phyloP scores from a whole-genome alignment of 768 basidiomycete genomes.

The Cytidiella melzeri region DNA sequence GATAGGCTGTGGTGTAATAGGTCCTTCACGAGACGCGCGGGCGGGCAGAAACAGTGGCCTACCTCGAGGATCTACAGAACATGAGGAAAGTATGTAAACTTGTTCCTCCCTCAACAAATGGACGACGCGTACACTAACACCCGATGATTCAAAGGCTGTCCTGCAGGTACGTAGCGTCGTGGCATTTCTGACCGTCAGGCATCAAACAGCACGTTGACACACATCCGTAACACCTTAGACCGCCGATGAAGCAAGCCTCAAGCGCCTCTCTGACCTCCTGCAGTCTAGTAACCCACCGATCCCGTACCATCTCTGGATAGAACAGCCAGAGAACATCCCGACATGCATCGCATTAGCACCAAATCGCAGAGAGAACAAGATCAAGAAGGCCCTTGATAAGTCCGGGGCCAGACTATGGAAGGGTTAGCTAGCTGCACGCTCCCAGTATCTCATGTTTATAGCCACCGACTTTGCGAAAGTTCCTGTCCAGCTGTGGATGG shows the following conservation, averaged over 20 bases:
- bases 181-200: too few species aligned
- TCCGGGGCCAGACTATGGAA: slow-evolving; percentile 34
- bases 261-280: slow-evolving; percentile 27
- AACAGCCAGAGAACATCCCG: slow-evolving; percentile 37
- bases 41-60: slow-evolving; percentile 31
- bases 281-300: slow-evolving; percentile 22
- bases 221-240: slow-evolving; percentile 29
- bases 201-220: neutral
- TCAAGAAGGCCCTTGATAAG: slow-evolving; percentile 39
- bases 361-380: slow-evolving; percentile 30
- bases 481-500: neutral
- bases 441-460: too few species aligned
- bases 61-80: slow-evolving; percentile 31
- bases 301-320: slow-evolving; percentile 36
- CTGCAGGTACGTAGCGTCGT: slow-evolving; percentile 32
- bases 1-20: slow-evolving; percentile 19
- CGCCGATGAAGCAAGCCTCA: slow-evolving; percentile 26
- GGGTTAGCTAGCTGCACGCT: too few species aligned
- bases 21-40: slow-evolving; percentile 36
- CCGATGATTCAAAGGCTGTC: slow-evolving; percentile 25
- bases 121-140: neutral
- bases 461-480: too few species aligned
- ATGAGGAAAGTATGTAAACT: slow-evolving; percentile 35
- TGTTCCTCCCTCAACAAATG: neutral
- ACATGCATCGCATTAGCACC: slow-evolving; percentile 40